Conservation (phyloP, 805 yeast species). For the Lipomyces yamadae region DNA sequence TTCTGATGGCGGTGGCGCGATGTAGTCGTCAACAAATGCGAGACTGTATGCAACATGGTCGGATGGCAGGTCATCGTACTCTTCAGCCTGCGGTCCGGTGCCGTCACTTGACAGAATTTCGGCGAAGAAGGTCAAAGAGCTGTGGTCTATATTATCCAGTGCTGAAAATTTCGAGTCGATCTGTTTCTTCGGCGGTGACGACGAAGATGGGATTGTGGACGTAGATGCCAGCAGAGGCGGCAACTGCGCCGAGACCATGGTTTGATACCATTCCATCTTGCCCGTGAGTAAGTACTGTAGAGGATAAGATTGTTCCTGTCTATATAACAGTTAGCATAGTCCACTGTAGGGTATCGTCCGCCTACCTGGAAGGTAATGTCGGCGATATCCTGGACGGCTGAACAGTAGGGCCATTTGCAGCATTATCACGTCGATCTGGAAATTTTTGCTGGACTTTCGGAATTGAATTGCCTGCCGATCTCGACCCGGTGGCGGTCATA, state of each 20-base stretch:
- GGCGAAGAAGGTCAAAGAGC: conserved; percentile 24
- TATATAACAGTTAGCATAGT: background rate
- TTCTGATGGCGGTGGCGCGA: conserved; percentile 9
- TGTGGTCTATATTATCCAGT: conserved; percentile 20
- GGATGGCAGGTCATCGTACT: background rate
- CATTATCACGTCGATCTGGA: background rate
- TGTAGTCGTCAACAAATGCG: conserved; percentile 23
- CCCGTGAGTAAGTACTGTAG: background rate
- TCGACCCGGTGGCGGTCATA: background rate
- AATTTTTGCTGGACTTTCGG: background rate
- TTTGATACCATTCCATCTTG: background rate
- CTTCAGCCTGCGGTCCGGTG: conserved; percentile 5
- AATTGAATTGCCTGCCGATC: background rate
- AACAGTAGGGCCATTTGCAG: background rate
- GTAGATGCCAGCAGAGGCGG: conserved; percentile 6
- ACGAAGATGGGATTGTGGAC: background rate
- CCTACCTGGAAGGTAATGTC: background rate
- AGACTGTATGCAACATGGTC: conserved; percentile 18
- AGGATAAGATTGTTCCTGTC: background rate
- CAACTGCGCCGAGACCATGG: background rate
- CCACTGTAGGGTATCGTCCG: background rate
- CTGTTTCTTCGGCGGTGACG: background rate
- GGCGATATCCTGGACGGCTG: background rate
- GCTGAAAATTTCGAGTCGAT: conserved; percentile 11
- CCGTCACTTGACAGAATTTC: conserved; percentile 17